A percentile compares a stretch with the other conserved stretches of the same genome.
phyloP scores from a whole-genome alignment of 495 filamentous ascomycete species.

The Viridothelium virens region DNA sequence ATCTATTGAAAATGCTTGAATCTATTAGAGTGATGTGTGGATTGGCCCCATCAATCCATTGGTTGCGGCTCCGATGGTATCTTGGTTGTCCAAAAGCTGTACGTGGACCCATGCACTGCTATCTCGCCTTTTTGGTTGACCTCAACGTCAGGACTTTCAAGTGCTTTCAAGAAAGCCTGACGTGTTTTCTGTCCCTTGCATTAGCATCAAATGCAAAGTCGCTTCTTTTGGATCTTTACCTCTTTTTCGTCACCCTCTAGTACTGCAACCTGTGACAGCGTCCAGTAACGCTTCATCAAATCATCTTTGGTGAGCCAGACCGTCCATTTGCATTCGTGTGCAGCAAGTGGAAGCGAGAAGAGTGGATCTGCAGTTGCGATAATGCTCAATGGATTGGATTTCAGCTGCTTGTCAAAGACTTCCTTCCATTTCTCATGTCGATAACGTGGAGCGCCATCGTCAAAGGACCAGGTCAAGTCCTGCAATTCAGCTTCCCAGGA shows the following conservation, averaged over 20 bases:
- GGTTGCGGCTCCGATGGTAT: constrained; percentile 21
- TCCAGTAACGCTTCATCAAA: constrained; percentile 50
- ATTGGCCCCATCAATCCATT: neutral
- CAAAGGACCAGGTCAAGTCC: constrained; percentile 25
- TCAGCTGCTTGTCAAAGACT: constrained; percentile 28
- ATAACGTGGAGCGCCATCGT: constrained; percentile 41
- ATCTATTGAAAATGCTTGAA: neutral
- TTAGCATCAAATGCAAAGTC: neutral
- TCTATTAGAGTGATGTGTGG: neutral
- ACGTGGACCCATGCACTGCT: constrained; percentile 27
- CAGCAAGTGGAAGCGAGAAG: constrained; percentile 24
- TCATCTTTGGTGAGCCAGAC: constrained; percentile 37
- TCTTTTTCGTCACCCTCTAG: constrained; percentile 43
- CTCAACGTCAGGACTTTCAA: constrained; percentile 28
- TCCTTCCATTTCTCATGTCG: constrained; percentile 37
- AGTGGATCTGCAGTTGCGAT: constrained; percentile 19
- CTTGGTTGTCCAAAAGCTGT: constrained; percentile 26
- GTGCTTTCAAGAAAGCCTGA: constrained; percentile 24
- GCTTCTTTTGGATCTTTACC: constrained; percentile 28
- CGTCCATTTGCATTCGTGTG: constrained; percentile 20
- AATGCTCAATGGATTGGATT: constrained; percentile 21
- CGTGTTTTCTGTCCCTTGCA: constrained; percentile 19
- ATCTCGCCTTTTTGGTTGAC: constrained; percentile 30
- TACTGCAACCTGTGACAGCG: constrained; percentile 54
- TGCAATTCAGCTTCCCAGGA: constrained; percentile 23